Evolutionary conservation across 116 monocot species (phyloP).

Genomic region (Iris pallida): DNA sequence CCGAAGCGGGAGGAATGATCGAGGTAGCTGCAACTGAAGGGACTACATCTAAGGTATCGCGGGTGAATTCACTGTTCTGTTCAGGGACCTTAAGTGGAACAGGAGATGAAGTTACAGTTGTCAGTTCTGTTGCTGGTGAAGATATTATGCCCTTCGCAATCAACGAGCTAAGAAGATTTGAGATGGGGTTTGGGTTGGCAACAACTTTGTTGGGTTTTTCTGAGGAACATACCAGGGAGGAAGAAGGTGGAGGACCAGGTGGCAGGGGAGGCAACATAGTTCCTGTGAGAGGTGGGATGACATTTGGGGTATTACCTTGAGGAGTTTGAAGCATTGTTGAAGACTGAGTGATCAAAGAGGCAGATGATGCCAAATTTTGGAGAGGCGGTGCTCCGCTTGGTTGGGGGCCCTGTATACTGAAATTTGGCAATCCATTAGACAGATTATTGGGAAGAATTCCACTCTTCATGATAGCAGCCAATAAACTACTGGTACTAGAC

Average conservation of each 20-base stretch:
- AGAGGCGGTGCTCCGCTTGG: constrained; percentile 45
- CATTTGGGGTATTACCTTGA: constrained; percentile 1
- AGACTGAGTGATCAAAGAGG: constrained; percentile 15
- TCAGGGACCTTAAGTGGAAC: background rate
- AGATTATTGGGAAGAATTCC: constrained; percentile 34
- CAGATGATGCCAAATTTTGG: constrained; percentile 25
- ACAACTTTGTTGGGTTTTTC: constrained; percentile 9
- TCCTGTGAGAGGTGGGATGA: constrained; percentile 1
- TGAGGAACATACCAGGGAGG: constrained; percentile 13
- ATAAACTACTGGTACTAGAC: constrained; percentile 39
- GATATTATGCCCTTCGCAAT: constrained; percentile 62
- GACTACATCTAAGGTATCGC: background rate
- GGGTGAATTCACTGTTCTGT: constrained; percentile 5
- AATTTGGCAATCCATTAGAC: constrained; percentile 17
- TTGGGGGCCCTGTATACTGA: constrained; percentile 42
- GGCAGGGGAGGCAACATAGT: constrained; percentile 43
- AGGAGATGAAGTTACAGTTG: constrained; percentile 4
- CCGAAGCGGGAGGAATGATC: background rate
- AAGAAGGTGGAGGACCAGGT: constrained; percentile 48
- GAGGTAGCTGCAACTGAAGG: constrained; percentile 9
- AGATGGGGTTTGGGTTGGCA: constrained; percentile 28
- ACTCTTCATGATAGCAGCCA: constrained; percentile 51
- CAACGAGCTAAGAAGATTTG: constrained; percentile 55
- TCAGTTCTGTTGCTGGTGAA: constrained; percentile 22
- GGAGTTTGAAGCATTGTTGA: background rate